phyloP scores from a whole-genome alignment of 108 stramenopile genomes.

The Pseudonitzschia pungens region DNA sequence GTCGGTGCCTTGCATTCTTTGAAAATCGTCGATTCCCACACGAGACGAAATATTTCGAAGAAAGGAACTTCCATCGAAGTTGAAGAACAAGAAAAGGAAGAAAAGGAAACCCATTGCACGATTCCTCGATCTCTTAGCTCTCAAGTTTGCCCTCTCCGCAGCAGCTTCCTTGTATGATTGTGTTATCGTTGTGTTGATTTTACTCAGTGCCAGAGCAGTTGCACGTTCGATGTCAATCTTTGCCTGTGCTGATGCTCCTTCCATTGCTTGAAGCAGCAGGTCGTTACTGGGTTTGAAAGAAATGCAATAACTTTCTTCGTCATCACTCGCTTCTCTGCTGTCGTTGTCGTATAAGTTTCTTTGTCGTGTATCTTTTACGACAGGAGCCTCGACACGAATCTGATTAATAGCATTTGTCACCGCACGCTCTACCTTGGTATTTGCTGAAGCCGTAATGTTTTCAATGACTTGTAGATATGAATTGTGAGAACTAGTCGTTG shows the following conservation, averaged over 20 bases:
- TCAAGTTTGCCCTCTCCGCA: background rate
- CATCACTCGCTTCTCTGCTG: background rate
- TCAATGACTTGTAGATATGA: slow-evolving; percentile 2
- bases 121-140: background rate
- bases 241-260: slow-evolving; percentile 3
- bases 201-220: slow-evolving; percentile 10
- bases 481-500: background rate
- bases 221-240: slow-evolving; percentile 6
- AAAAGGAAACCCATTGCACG: slow-evolving; percentile 2
- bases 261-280: slow-evolving; percentile 9
- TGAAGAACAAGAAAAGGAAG: slow-evolving; percentile 1
- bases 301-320: background rate
- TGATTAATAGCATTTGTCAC: background rate
- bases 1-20: background rate
- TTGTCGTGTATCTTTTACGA: background rate
- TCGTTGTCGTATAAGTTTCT: background rate
- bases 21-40: background rate
- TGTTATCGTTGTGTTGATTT: slow-evolving; percentile 1
- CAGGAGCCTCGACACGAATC: background rate
- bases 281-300: slow-evolving; percentile 7
- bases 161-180: background rate
- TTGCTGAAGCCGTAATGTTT: slow-evolving; percentile 1
- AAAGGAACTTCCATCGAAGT: background rate
- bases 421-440: background rate
- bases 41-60: background rate